Conservation (phyloP, 2,329 filamentous ascomycete genomes). For the Bisporella sp. region DNA sequence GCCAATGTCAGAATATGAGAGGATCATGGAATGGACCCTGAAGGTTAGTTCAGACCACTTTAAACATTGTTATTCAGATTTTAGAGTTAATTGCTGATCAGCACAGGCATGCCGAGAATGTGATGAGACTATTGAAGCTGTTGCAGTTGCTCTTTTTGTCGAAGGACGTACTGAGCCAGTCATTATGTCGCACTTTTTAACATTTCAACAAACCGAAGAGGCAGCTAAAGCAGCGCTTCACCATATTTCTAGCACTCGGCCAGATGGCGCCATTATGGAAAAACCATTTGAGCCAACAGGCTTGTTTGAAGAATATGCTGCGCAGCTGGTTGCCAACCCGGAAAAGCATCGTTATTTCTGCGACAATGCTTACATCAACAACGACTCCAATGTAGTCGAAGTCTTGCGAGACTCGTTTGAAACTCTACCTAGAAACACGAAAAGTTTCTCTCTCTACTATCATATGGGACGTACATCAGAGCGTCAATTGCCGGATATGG, state of each 20-base stretch:
- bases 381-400: conserved; percentile 37
- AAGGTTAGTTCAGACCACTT: conserved; percentile 22
- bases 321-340: conserved; percentile 41
- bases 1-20: conserved; percentile 36
- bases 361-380: conserved; percentile 43
- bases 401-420: conserved; percentile 41
- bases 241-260: conserved; percentile 31
- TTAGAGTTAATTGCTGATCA: too few species aligned
- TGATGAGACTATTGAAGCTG: conserved; percentile 34
- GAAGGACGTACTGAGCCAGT: conserved; percentile 24
- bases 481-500: conserved; percentile 40
- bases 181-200: conserved; percentile 32
- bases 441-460: conserved; percentile 42
- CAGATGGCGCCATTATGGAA: conserved; percentile 30
- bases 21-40: conserved; percentile 41
- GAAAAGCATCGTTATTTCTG: conserved; percentile 39
- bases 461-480: conserved; percentile 42
- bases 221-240: conserved; percentile 31
- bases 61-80: too few species aligned
- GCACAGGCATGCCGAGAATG: too few species aligned
- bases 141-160: conserved; percentile 29
- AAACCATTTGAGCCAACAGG: conserved; percentile 34
- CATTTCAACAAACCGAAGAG: conserved; percentile 33
- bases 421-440: conserved; percentile 33
- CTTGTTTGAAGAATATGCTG: conserved; percentile 34